phyloP scores from a whole-genome alignment of 495 filamentous ascomycete species.

The Trichoderma erinaceum region DNA sequence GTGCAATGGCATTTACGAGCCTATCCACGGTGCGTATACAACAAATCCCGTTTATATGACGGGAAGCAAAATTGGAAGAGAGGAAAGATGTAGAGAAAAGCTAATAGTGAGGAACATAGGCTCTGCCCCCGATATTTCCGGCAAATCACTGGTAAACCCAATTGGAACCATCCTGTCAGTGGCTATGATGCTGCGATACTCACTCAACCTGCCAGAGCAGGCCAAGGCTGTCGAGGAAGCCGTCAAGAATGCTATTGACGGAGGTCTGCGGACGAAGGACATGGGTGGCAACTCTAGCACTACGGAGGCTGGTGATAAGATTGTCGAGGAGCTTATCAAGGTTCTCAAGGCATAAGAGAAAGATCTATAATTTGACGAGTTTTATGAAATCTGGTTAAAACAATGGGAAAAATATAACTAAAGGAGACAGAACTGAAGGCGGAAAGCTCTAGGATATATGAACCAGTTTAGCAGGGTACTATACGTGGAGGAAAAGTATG shows the following conservation, averaged over 20 bases:
- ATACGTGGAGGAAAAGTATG: no score
- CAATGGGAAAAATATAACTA: no score
- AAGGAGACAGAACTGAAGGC: no score
- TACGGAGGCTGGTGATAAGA: conserved; percentile 73
- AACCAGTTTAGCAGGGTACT: no score
- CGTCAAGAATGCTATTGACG: conserved; percentile 69
- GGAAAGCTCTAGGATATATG: no score
- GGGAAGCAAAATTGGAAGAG: not conserved
- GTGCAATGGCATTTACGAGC: conserved; percentile 91
- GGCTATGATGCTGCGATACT: conserved; percentile 90
- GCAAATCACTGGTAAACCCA: conserved; percentile 83
- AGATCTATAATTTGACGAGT: no score
- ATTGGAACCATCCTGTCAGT: conserved; percentile 79
- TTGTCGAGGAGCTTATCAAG: conserved; percentile 61
- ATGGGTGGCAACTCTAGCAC: conserved; percentile 69
- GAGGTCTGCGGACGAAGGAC: conserved; percentile 68
- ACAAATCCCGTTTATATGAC: not conserved
- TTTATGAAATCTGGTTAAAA: no score
- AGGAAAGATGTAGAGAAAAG: conserved; percentile 12
- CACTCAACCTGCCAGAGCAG: conserved; percentile 66
- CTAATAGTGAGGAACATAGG: conserved; percentile 31
- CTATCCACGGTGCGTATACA: conserved; percentile 73
- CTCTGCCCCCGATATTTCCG: conserved; percentile 71
- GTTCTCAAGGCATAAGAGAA: conserved; percentile 37
- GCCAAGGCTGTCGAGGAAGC: conserved; percentile 73